Base-by-base conservation (phyloP, 2,329 filamentous ascomycete genomes). In the Cryphonectria nitschkei region DNA sequence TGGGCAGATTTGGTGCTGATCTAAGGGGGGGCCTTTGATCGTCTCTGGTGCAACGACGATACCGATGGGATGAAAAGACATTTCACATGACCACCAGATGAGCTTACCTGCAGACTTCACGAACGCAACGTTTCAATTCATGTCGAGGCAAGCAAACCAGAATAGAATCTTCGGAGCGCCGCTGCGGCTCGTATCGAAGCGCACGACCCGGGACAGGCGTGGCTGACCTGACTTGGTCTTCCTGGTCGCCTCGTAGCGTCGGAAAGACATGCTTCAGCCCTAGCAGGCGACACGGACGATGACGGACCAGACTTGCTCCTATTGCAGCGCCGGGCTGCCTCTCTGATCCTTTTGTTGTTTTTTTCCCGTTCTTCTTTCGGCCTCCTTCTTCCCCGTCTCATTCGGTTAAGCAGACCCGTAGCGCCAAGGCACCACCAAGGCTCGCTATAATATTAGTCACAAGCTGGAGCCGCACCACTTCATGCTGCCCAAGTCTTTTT, bases 1-100 rank as follows among this genome's bases (percentile, higher is more conserved):
- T 61, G 56, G 14, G 56, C 56, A 32, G 56, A 37, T 61, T 61
- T 19, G 58, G 58, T 61, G 58, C 19, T 61, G 54, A 58, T 58
- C 54, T 16, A 22, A 8, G 32, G 34, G 58, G 14, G 32, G 58
- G n/a, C 32, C 58, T 19, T 26, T n/a, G 32, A 39, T 37, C 2
- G 22, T 19, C 16, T 32, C 32, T 61, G 19, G 6, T n/a, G 58
- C 34, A 61, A 39, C 34, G 11, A 26, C 16, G 34, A 2, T 1
- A 11, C 4, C 4, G 58, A 61, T 22, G 29, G 7, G 32, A 61
- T 29, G 39, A 11, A 39, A 11, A 39, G 14, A 39, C 56, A n/a
- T 4, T 37, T 11, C 56, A 37, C 34, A n/a, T 16, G 9, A 60
- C 29, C 43, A 37, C 22, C 56, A 61, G 58, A 61, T 34, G 19